Percentiles rank a stretch among this genome's conserved stretches.
These are phyloP conservation scores for Calocybe gambosa DNA, from an alignment of 1,284 basidiomycete genomes.

Conservation along the genomic window DNA sequence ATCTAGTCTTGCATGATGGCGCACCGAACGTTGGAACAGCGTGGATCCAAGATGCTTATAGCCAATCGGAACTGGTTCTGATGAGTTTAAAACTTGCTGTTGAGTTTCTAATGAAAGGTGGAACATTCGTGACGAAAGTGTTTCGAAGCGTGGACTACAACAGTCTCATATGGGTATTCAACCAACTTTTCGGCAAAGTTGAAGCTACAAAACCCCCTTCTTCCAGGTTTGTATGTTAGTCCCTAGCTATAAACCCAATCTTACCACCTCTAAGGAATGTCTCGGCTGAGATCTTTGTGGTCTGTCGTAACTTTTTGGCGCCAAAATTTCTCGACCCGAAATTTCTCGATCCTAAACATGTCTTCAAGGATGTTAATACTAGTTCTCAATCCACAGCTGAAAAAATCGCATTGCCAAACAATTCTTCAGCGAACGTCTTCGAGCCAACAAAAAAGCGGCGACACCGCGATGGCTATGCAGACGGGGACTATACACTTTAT, in stretches of 20 bases:
- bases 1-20: slow-evolving; percentile 99
- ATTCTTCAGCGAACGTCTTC: slow-evolving; percentile 85
- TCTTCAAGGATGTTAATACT: slow-evolving; percentile 87
- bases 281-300: slow-evolving; percentile 99
- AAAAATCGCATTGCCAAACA: slow-evolving; percentile 48
- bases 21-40: slow-evolving; percentile 99
- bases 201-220: slow-evolving; percentile 99
- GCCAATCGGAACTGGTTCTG: slow-evolving; percentile 94
- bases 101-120: slow-evolving; percentile 92
- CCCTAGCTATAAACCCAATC: slow-evolving; percentile 4
- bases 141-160: slow-evolving; percentile 99
- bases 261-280: slow-evolving; percentile 70
- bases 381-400: slow-evolving; percentile 38
- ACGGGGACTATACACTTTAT: slow-evolving; percentile 91
- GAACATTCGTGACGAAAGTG: slow-evolving; percentile 97
- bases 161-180: slow-evolving; percentile 98
- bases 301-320: slow-evolving; percentile 93
- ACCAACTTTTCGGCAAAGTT: slow-evolving; percentile 92
- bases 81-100: slow-evolving; percentile 96
- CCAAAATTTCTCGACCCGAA: slow-evolving; percentile 97
- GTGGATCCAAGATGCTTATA: slow-evolving; percentile 99
- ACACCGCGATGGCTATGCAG: slow-evolving; percentile 92
- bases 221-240: slow-evolving; percentile 62
- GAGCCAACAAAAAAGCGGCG: slow-evolving; percentile 96
- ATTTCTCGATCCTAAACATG: slow-evolving; percentile 96